These are phyloP conservation scores for Diospyros kaki DNA, from an alignment of 148 eudicot genomes.

Conservation along the genomic window DNA sequence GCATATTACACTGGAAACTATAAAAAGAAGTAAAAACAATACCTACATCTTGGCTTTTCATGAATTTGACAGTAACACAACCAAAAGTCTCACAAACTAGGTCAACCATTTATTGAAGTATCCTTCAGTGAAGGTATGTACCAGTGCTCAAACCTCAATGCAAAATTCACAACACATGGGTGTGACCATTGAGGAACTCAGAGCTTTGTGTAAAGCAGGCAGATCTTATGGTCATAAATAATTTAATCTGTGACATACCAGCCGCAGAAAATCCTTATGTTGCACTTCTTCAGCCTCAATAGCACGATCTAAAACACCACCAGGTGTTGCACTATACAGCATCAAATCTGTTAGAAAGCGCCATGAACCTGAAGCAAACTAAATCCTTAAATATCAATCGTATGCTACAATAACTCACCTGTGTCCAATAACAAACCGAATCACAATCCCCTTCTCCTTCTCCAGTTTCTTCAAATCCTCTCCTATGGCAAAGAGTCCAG, in stretches of 20 bases:
- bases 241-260: slow-evolving; percentile 35
- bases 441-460: slow-evolving; percentile 66
- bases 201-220: slow-evolving; percentile 3
- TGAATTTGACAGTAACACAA: too few relatives aligned
- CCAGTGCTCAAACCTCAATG: too few relatives aligned
- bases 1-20: too few relatives aligned
- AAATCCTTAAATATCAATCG: background rate
- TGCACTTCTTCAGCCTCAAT: slow-evolving; percentile 64
- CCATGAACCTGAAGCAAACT: background rate
- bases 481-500: slow-evolving; percentile 25
- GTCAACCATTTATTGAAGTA: too few relatives aligned
- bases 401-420: slow-evolving; percentile 39
- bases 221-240: background rate
- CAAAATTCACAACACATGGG: too few relatives aligned
- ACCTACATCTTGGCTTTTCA: too few relatives aligned
- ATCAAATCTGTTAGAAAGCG: slow-evolving; percentile 7
- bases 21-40: too few relatives aligned
- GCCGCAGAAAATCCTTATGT: slow-evolving; percentile 59
- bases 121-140: too few relatives aligned
- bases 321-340: slow-evolving; percentile 52
- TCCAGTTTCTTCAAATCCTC: slow-evolving; percentile 51
- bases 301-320: slow-evolving; percentile 70
- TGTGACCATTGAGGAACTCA: too few relatives aligned
- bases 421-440: slow-evolving; percentile 79
- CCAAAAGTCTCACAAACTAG: too few relatives aligned